A percentile compares a stretch with the other conserved stretches of the same genome.
phyloP scores from a whole-genome alignment of 2,329 filamentous ascomycete species.

The Periconia sp. region DNA sequence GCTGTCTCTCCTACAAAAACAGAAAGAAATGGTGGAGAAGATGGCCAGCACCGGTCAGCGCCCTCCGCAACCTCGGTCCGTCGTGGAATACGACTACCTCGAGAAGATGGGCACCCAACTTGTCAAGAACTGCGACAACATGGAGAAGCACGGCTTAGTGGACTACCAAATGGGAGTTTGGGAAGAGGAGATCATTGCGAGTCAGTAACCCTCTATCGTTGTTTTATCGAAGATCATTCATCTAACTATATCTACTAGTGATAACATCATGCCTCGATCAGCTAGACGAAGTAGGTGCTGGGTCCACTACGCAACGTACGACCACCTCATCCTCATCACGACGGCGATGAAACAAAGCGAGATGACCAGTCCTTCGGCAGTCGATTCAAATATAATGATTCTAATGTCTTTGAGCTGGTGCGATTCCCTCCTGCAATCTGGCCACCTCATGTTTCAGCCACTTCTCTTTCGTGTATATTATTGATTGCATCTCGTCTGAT shows the following conservation, averaged over 20 bases:
- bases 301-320: slow-evolving; percentile 33
- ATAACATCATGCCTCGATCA: slow-evolving; percentile 57
- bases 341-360: slow-evolving; percentile 28
- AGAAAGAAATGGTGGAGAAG: slow-evolving; percentile 71
- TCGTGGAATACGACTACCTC: slow-evolving; percentile 70
- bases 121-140: slow-evolving; percentile 77
- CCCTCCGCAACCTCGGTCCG: slow-evolving; percentile 59
- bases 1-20: slow-evolving; percentile 79
- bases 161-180: slow-evolving; percentile 97
- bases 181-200: slow-evolving; percentile 85
- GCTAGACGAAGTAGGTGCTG: slow-evolving; percentile 47
- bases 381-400: not conserved
- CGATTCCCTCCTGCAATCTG: not conserved
- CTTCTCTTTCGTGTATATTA: slow-evolving; percentile 31
- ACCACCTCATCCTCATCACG: slow-evolving; percentile 29
- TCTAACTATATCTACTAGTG: slow-evolving; percentile 43
- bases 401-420: not conserved
- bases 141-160: slow-evolving; percentile 90
- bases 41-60: slow-evolving; percentile 62
- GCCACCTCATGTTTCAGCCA: slow-evolving; percentile 4
- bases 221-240: not conserved
- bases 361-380: not conserved
- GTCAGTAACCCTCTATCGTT: slow-evolving; percentile 57
- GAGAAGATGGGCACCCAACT: slow-evolving; percentile 82
- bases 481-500: slow-evolving; percentile 14